Base-by-base conservation (phyloP, 2,329 filamentous ascomycete genomes). In the Neofusicoccum kwambonambiense region DNA sequence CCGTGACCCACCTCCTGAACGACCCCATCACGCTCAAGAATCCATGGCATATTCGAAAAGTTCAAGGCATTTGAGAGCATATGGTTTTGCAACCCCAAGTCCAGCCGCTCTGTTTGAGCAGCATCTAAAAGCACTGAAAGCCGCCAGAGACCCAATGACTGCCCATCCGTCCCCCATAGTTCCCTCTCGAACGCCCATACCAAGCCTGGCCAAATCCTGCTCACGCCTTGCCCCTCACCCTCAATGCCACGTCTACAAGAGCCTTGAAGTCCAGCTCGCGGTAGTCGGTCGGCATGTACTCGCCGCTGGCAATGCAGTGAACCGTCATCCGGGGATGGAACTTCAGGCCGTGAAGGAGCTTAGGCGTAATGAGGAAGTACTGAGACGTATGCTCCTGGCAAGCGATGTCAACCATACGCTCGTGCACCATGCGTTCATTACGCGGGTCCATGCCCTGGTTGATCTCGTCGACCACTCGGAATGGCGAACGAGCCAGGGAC, bases 401-500 rank as follows among this genome's bases (percentile, higher is more conserved):
- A 49, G 95, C 95, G 74, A 99, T 97, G 73, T 97, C 93, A 8
- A 99, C 95, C 90, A 99, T 96, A 68, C 95, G 91, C 75, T 94
- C 92, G 79, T 99, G 95, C 15, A 99, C 93, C 87, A 97, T 96
- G 70, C 95, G 91, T 79, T 99, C 95, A 78, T 99, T 99, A 72
- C 95, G 89, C 49, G 94, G 95, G 77, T 99, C 95, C 95, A 99
- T 99, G 69, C 95, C 95, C 80, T 99, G 95, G 75, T 99, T 99
- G 83, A 99, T 99, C 81, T 99, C 95, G 78, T 99, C 95, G 66
- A 99, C 95, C 57, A 99, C 94, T 61, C 95, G 92, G 86, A 99
- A 99, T 1, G 95, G 95, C 3, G 93, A 93, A 72, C 93, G 90
- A 15, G 95, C 94, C 72, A 99, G 89, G 57, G 91, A 91, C 77